These are phyloP conservation scores for Cytospora leucostoma DNA, from an alignment of 2,329 filamentous ascomycete species.

Conservation along the genomic window DNA sequence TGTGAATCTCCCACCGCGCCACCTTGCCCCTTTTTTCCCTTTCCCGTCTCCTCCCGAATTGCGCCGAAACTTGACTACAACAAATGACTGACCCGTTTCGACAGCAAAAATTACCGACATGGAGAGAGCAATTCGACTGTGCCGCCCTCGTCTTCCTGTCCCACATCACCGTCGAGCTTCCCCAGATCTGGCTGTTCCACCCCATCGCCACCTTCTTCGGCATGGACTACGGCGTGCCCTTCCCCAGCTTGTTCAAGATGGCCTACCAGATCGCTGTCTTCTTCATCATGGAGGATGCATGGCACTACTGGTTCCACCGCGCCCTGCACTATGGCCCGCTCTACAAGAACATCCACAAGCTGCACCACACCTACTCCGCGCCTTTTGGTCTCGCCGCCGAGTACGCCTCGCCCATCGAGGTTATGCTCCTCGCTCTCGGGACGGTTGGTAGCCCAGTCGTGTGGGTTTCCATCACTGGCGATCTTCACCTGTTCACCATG, in stretches of 20 bases:
- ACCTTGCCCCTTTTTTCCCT: not conserved
- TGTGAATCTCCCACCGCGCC: conserved; percentile 49
- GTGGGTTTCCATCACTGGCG: conserved; percentile 78
- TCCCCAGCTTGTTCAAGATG: conserved; percentile 84
- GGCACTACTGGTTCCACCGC: conserved; percentile 98
- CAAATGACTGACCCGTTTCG: conserved; percentile 30
- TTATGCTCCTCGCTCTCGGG: conserved; percentile 89
- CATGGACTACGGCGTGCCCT: conserved; percentile 84
- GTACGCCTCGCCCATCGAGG: conserved; percentile 96
- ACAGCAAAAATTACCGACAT: conserved; percentile 81
- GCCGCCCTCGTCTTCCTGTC: conserved; percentile 88
- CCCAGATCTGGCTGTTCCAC: conserved; percentile 99
- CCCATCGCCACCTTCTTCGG: conserved; percentile 92
- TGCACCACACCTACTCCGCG: conserved; percentile 98
- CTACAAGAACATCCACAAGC: conserved; percentile 97
- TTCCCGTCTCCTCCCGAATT: not conserved
- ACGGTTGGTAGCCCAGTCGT: conserved; percentile 80
- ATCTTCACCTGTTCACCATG: conserved; percentile 96
- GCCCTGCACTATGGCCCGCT: conserved; percentile 90
- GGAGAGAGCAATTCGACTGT: conserved; percentile 92
- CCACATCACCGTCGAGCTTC: conserved; percentile 97
- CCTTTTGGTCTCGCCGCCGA: conserved; percentile 96
- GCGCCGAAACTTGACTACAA: not conserved
- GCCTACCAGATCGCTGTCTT: conserved; percentile 88
- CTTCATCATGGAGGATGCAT: conserved; percentile 94